A percentile compares a stretch with the other conserved stretches of the same genome.
phyloP scores from a whole-genome alignment of 768 basidiomycete genomes.

The Phylloporus sp. region DNA sequence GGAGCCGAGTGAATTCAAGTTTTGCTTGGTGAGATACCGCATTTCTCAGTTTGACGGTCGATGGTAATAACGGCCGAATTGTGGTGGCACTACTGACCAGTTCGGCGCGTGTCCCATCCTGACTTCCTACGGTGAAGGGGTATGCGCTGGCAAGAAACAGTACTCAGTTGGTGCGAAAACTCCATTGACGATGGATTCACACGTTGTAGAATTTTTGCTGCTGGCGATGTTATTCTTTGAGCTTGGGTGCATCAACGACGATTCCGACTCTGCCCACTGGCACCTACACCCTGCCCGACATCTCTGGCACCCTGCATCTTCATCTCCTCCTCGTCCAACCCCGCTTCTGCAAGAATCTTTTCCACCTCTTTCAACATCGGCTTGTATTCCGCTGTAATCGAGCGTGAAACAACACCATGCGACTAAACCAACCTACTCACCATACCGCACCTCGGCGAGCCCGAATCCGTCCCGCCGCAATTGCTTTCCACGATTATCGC shows the following conservation, averaged over 20 bases:
- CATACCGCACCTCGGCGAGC: constrained; percentile 68
- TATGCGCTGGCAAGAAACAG: no score
- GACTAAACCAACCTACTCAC: constrained; percentile 30
- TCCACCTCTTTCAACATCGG: constrained; percentile 80
- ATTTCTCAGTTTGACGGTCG: no score
- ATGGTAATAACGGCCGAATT: no score
- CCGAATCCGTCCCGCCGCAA: constrained; percentile 74
- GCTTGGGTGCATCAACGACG: constrained; percentile 36
- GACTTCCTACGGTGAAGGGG: no score
- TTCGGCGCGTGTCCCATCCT: no score
- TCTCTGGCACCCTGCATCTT: constrained; percentile 47
- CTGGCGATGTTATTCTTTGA: no score
- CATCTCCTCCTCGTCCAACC: constrained; percentile 81
- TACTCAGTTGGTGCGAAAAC: no score
- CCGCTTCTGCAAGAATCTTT: constrained; percentile 77
- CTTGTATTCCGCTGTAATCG: constrained; percentile 62
- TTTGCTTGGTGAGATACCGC: no score
- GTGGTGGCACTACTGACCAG: no score
- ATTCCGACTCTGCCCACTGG: constrained; percentile 52
- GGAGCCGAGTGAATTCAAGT: no score
- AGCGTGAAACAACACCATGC: background rate
- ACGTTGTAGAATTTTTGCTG: no score
- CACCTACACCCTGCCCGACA: constrained; percentile 28
- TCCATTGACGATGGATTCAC: no score
- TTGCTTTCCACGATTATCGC: constrained; percentile 70